phyloP scores from a whole-genome alignment of 176 grass and related monocot species.

The Juncus effusus region DNA sequence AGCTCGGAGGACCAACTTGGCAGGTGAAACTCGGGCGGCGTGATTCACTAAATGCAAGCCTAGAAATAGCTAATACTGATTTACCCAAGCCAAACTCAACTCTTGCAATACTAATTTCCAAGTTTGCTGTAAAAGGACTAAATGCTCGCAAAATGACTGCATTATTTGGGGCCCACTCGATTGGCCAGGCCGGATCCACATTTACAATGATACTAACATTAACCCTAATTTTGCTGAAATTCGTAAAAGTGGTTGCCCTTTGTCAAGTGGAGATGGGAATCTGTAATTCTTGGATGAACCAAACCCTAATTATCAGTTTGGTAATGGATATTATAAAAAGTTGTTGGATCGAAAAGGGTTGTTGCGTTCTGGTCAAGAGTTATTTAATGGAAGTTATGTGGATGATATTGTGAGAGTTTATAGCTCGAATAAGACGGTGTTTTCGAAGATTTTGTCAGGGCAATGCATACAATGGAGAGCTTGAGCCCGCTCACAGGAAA shows the following conservation, averaged over 20 bases:
- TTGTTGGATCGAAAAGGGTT: conserved; percentile 37
- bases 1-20: conserved; percentile 59
- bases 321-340: conserved; percentile 47
- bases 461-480: conserved; percentile 60
- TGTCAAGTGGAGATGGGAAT: conserved; percentile 15
- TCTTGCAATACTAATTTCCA: conserved; percentile 21
- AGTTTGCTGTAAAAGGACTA: conserved; percentile 44
- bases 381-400: conserved; percentile 34
- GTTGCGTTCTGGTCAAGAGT: conserved; percentile 77
- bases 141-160: conserved; percentile 56
- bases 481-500: conserved; percentile 43
- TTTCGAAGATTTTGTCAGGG: conserved; percentile 46
- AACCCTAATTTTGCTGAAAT: conserved; percentile 26
- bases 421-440: conserved; percentile 30
- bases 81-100: conserved; percentile 28
- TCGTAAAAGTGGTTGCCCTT: conserved; percentile 27
- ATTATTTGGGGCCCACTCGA: conserved; percentile 65
- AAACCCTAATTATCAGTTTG: conserved; percentile 32
- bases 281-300: conserved; percentile 37
- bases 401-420: conserved; percentile 42
- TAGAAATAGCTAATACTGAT: conserved; percentile 34
- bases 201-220: conserved; percentile 52
- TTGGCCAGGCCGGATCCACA: conserved; percentile 41
- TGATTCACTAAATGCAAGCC: conserved; percentile 45
- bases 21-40: conserved; percentile 51